These are phyloP conservation scores for Colletotrichum acutatum DNA, from an alignment of 2,329 filamentous ascomycete species.

Conservation along the genomic window DNA sequence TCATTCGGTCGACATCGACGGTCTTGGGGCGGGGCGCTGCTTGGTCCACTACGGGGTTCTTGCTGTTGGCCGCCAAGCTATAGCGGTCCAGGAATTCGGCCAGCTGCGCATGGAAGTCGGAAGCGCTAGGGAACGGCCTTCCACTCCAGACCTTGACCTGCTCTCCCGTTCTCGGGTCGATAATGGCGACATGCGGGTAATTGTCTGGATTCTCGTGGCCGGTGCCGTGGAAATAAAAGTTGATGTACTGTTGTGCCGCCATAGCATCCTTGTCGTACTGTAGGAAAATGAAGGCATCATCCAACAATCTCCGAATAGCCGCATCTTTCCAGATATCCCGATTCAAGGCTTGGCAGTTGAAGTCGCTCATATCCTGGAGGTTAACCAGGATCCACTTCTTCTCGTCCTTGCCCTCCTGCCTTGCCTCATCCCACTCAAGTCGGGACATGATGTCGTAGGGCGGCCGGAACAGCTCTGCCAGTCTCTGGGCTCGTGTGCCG, in stretches of 20 bases:
- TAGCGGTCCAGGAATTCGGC: slow-evolving; percentile 98
- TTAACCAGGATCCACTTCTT: slow-evolving; percentile 98
- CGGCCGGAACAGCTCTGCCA: slow-evolving; percentile 92
- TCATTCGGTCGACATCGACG: slow-evolving; percentile 87
- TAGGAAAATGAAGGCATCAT: slow-evolving; percentile 94
- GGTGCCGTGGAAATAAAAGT: slow-evolving; percentile 84
- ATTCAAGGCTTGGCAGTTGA: slow-evolving; percentile 94
- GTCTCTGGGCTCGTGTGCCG: slow-evolving; percentile 75
- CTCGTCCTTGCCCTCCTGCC: slow-evolving; percentile 85
- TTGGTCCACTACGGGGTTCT: slow-evolving; percentile 89
- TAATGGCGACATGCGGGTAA: slow-evolving; percentile 95
- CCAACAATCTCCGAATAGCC: slow-evolving; percentile 80
- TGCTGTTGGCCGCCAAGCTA: slow-evolving; percentile 86
- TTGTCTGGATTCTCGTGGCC: slow-evolving; percentile 84
- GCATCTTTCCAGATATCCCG: slow-evolving; percentile 95
- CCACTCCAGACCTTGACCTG: slow-evolving; percentile 98
- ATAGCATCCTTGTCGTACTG: slow-evolving; percentile 92
- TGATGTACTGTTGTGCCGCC: slow-evolving; percentile 82
- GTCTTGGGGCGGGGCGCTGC: slow-evolving; percentile 76
- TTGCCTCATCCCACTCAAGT: slow-evolving; percentile 81
- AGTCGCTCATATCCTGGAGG: slow-evolving; percentile 91
- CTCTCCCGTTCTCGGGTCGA: slow-evolving; percentile 95
- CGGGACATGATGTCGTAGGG: slow-evolving; percentile 90
- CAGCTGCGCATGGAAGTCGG: slow-evolving; percentile 90
- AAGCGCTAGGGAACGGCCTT: slow-evolving; percentile 76